Percentiles rank a stretch among this genome's conserved stretches.
These are phyloP conservation scores for Colletotrichum caudatum DNA, from an alignment of 2,329 filamentous ascomycete genomes.

Conservation along the genomic window DNA sequence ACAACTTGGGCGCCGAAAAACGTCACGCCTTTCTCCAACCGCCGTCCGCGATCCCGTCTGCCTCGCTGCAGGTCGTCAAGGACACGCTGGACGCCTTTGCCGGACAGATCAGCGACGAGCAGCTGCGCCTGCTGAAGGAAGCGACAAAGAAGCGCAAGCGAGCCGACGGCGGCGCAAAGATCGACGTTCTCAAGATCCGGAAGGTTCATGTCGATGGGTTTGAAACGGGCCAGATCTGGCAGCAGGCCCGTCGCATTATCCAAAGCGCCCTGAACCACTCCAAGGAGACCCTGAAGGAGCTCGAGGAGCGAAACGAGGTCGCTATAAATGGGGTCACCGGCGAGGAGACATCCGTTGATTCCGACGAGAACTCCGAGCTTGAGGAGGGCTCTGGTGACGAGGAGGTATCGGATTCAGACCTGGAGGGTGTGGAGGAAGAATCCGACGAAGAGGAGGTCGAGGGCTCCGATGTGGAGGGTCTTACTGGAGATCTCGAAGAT, in stretches of 20 bases:
- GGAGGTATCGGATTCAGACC: slow-evolving; percentile 45
- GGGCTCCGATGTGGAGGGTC: slow-evolving; percentile 49
- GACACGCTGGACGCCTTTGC: slow-evolving; percentile 83
- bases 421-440: slow-evolving; percentile 43
- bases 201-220: slow-evolving; percentile 91
- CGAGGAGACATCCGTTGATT: slow-evolving; percentile 50
- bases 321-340: slow-evolving; percentile 58
- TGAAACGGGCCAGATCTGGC: slow-evolving; percentile 90
- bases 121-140: slow-evolving; percentile 75
- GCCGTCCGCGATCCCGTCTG: slow-evolving; percentile 71
- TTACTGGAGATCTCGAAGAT: slow-evolving; percentile 41
- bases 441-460: slow-evolving; percentile 48
- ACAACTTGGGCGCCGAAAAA: slow-evolving; percentile 67
- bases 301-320: slow-evolving; percentile 57
- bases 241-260: slow-evolving; percentile 89
- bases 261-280: slow-evolving; percentile 65
- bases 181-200: slow-evolving; percentile 77
- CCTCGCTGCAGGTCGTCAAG: slow-evolving; percentile 82
- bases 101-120: slow-evolving; percentile 77
- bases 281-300: slow-evolving; percentile 59
- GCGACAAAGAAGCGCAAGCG: slow-evolving; percentile 83
- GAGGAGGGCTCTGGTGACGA: slow-evolving; percentile 48
- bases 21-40: slow-evolving; percentile 85
- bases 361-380: slow-evolving; percentile 47
- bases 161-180: slow-evolving; percentile 57